These are phyloP conservation scores for Trichoderma polysporum DNA, from an alignment of 2,329 filamentous ascomycete species.

Conservation along the genomic window DNA sequence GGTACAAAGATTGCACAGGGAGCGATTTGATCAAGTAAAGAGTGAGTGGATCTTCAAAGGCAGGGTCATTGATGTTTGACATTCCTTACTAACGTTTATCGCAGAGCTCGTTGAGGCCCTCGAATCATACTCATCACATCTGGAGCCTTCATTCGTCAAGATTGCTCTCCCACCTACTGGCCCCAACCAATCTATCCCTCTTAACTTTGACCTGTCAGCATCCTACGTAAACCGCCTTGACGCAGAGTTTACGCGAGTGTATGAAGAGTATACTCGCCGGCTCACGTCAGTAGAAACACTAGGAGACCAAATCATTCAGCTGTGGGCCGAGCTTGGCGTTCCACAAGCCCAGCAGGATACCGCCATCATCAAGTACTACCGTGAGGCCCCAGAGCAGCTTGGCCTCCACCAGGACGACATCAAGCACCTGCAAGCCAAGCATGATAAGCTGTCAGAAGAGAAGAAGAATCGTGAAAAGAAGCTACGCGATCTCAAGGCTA, in stretches of 20 bases:
- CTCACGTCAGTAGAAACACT: slow-evolving; percentile 71
- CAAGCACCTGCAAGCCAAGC: slow-evolving; percentile 65
- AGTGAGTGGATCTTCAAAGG: slow-evolving; percentile 55
- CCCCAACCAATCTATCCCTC: slow-evolving; percentile 71
- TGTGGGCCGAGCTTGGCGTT: slow-evolving; percentile 94
- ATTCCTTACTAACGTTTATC: not conserved
- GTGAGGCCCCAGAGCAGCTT: slow-evolving; percentile 88
- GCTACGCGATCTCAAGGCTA: slow-evolving; percentile 70
- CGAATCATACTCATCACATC: slow-evolving; percentile 93
- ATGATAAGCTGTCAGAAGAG: slow-evolving; percentile 83
- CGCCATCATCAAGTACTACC: slow-evolving; percentile 83
- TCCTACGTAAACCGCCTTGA: slow-evolving; percentile 85
- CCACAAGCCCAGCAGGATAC: slow-evolving; percentile 90
- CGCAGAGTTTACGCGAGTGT: slow-evolving; percentile 87
- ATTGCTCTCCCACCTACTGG: slow-evolving; percentile 81
- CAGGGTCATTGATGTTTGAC: not conserved
- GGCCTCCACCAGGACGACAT: slow-evolving; percentile 89
- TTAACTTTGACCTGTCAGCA: slow-evolving; percentile 88
- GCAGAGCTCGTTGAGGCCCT: slow-evolving; percentile 88
- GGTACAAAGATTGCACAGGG: slow-evolving; percentile 78
- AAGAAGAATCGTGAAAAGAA: slow-evolving; percentile 79
- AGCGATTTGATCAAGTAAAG: slow-evolving; percentile 93
- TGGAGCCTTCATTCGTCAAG: slow-evolving; percentile 84
- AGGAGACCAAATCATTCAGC: slow-evolving; percentile 82
- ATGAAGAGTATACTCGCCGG: slow-evolving; percentile 91